Evolutionary conservation across 2,329 filamentous ascomycete species (phyloP).

Genomic region (Botryotinia convoluta): DNA sequence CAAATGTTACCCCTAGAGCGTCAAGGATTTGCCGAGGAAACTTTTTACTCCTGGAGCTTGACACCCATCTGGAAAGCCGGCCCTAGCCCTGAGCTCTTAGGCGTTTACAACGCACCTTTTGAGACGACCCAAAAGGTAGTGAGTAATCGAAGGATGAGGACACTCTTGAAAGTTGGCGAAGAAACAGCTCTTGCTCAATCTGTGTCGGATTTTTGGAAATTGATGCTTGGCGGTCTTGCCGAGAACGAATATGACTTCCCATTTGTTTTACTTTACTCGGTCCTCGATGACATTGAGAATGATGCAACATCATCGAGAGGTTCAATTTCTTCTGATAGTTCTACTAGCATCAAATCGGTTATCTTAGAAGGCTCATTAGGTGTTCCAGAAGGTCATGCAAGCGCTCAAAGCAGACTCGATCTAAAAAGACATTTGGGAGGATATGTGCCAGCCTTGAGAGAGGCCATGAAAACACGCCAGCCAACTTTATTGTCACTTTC

Average conservation of each 20-base stretch:
- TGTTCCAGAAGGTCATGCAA: constrained; percentile 60
- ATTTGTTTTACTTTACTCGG: constrained; percentile 73
- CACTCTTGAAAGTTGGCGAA: constrained; percentile 72
- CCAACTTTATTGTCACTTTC: constrained; percentile 65
- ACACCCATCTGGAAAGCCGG: constrained; percentile 66
- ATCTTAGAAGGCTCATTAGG: constrained; percentile 71
- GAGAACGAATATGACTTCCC: constrained; percentile 74
- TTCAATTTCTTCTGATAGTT: constrained; percentile 64
- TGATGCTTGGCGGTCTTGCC: constrained; percentile 64
- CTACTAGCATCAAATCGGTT: constrained; percentile 59
- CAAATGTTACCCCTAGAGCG: constrained; percentile 71
- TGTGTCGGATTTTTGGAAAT: constrained; percentile 69
- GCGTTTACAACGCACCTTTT: constrained; percentile 68
- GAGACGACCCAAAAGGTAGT: constrained; percentile 76
- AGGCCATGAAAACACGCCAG: constrained; percentile 65
- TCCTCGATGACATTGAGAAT: constrained; percentile 59
- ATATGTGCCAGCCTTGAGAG: constrained; percentile 72
- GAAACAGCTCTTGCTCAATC: constrained; percentile 67
- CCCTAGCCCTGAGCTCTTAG: constrained; percentile 67
- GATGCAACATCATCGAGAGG: constrained; percentile 49
- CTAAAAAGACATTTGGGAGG: constrained; percentile 66
- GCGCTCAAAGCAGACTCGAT: constrained; percentile 61
- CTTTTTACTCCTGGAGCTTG: constrained; percentile 79
- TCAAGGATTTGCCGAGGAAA: constrained; percentile 66
- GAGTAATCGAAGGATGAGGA: constrained; percentile 73